phyloP scores from a whole-genome alignment of 306 rosid species.

The Myrica gale region DNA sequence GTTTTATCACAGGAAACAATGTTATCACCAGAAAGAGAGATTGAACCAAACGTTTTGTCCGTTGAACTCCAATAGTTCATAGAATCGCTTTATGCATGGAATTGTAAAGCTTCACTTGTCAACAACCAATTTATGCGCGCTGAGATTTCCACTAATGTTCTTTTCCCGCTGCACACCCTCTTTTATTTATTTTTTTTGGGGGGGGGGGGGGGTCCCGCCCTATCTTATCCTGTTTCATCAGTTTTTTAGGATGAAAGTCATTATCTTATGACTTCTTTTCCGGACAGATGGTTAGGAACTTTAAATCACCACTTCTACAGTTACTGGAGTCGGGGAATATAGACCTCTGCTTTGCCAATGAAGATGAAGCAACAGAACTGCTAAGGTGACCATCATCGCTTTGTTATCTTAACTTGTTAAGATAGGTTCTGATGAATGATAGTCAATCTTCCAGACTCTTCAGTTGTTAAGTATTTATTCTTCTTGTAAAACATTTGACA shows the following conservation, averaged over 20 bases:
- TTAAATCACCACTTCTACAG: slow-evolving; percentile 56
- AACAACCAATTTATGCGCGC: not conserved
- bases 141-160: not conserved
- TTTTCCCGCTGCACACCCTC: not conserved
- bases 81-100: not conserved
- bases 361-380: slow-evolving; percentile 95
- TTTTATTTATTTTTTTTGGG: not conserved
- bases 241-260: too few relatives aligned
- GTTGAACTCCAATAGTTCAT: not conserved
- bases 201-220: not conserved
- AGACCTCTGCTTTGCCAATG: slow-evolving; percentile 97
- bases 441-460: slow-evolving; percentile 23
- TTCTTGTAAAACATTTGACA: not conserved
- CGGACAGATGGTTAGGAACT: slow-evolving; percentile 86
- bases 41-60: not conserved
- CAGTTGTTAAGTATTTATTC: slow-evolving; percentile 9
- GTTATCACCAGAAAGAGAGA: not conserved
- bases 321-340: slow-evolving; percentile 67
- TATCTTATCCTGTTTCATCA: too few relatives aligned
- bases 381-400: slow-evolving; percentile 53
- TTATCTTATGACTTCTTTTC: slow-evolving; percentile 36
- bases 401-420: not conserved
- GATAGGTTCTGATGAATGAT: slow-evolving; percentile 18
- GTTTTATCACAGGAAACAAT: not conserved
- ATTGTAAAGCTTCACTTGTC: not conserved